A percentile compares a stretch with the other conserved stretches of the same genome.
phyloP scores from a whole-genome alignment of 129 eudicot genomes.

The Centrapalus pauciflorus region DNA sequence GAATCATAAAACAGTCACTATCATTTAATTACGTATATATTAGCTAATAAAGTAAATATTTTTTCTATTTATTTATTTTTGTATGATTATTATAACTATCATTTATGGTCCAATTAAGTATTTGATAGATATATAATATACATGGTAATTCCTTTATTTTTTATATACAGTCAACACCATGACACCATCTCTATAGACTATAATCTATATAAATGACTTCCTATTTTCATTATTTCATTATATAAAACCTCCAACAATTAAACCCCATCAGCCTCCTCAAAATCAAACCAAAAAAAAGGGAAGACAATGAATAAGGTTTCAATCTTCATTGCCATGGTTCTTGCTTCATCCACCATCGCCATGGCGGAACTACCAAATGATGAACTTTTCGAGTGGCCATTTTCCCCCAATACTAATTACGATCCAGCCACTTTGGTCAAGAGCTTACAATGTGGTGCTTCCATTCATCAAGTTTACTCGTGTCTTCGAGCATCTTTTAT shows the following conservation, averaged over 20 bases:
- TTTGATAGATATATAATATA: background rate
- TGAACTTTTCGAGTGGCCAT: constrained; percentile 11
- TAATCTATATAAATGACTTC: background rate
- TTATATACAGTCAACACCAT: background rate
- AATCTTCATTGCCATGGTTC: background rate
- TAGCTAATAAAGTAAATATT: too few species aligned
- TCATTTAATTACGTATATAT: too few species aligned
- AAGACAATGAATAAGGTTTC: background rate
- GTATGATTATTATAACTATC: background rate
- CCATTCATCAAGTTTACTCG: constrained; percentile 20
- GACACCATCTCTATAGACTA: background rate
- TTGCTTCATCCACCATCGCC: constrained; percentile 11
- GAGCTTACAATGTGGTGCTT: constrained; percentile 1
- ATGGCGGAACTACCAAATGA: background rate
- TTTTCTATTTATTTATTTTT: background rate
- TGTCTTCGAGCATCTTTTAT: constrained; percentile 18
- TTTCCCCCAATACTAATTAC: constrained; percentile 1
- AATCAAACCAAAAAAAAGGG: background rate
- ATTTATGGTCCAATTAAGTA: background rate
- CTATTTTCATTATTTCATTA: background rate
- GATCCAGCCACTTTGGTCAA: background rate
- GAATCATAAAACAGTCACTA: too few species aligned
- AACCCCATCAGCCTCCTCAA: background rate
- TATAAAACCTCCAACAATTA: background rate
- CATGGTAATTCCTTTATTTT: background rate